Percentiles rank a stretch among this genome's conserved stretches.
These are phyloP conservation scores for Opeltia flavorubescens DNA, from an alignment of 495 filamentous ascomycete genomes.

Conservation along the genomic window DNA sequence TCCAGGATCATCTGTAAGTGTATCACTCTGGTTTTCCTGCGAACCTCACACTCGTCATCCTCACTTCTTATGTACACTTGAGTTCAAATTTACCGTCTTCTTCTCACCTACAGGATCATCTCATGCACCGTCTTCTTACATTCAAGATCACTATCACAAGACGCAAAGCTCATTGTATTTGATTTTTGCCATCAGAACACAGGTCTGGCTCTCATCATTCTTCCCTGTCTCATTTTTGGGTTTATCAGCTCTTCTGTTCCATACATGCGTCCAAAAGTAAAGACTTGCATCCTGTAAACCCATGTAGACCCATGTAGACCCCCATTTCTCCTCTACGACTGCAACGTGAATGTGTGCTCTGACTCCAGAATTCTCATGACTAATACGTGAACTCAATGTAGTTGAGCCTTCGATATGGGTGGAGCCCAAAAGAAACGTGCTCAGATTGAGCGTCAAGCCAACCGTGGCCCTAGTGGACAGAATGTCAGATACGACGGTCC, in stretches of 20 bases:
- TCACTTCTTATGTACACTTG: too few species aligned
- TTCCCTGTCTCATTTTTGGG: neutral
- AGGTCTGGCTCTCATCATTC: too few species aligned
- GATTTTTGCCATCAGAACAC: too few species aligned
- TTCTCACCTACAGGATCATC: too few species aligned
- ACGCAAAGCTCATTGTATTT: too few species aligned
- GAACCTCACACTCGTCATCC: too few species aligned
- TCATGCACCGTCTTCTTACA: too few species aligned
- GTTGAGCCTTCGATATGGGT: neutral
- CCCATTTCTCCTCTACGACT: neutral
- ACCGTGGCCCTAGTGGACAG: neutral
- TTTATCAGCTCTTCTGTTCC: neutral
- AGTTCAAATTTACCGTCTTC: too few species aligned
- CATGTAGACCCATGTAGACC: neutral
- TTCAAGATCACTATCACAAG: too few species aligned
- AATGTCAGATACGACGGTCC: neutral
- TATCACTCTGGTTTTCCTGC: too few species aligned
- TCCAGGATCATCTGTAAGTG: too few species aligned
- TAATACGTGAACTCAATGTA: neutral
- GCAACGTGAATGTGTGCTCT: neutral
- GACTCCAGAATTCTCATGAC: neutral
- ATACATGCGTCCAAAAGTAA: neutral
- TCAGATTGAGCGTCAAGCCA: constrained; percentile 1
- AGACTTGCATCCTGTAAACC: neutral
- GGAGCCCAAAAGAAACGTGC: constrained; percentile 5